phyloP scores from a whole-genome alignment of 768 basidiomycete genomes.

The Leucogyrophana mollusca region DNA sequence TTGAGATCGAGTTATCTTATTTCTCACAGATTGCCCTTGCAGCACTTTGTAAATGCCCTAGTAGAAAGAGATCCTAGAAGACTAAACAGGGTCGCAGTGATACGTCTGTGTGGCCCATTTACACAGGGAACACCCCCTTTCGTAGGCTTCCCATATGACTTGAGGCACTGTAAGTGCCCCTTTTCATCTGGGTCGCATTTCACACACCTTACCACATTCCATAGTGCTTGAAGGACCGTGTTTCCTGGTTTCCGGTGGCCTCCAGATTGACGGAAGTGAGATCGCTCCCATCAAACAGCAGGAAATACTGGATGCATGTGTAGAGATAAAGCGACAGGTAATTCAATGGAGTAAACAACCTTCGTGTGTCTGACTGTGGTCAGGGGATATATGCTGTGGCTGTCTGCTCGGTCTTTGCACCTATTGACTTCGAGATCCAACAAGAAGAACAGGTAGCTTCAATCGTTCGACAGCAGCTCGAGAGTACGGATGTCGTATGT shows the following conservation, averaged over 20 bases:
- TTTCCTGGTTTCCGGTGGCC: constrained; percentile 36
- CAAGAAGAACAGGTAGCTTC: constrained; percentile 48
- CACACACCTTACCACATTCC: background rate
- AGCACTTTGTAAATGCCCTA: constrained; percentile 61
- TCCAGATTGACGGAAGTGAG: constrained; percentile 48
- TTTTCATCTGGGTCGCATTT: constrained; percentile 20
- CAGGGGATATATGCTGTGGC: constrained; percentile 36
- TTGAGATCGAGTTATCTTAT: background rate
- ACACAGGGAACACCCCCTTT: constrained; percentile 59
- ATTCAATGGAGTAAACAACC: background rate
- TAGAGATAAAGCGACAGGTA: constrained; percentile 32
- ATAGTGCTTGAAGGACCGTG: constrained; percentile 27
- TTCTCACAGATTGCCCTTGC: background rate
- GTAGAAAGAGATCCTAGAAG: constrained; percentile 52
- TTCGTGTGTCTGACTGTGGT: background rate
- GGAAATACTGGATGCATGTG: constrained; percentile 46
- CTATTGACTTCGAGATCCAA: constrained; percentile 40
- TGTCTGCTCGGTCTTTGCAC: constrained; percentile 47
- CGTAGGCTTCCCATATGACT: constrained; percentile 43
- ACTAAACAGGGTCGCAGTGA: constrained; percentile 60
- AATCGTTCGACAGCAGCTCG: constrained; percentile 40
- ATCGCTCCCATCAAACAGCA: constrained; percentile 41
- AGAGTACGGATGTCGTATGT: constrained; percentile 46
- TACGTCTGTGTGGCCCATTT: constrained; percentile 62
- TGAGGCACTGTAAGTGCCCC: constrained; percentile 26